These are phyloP conservation scores for Hyphopichia pseudoburtonii DNA, from an alignment of 1,139 yeast genomes.

Conservation along the genomic window DNA sequence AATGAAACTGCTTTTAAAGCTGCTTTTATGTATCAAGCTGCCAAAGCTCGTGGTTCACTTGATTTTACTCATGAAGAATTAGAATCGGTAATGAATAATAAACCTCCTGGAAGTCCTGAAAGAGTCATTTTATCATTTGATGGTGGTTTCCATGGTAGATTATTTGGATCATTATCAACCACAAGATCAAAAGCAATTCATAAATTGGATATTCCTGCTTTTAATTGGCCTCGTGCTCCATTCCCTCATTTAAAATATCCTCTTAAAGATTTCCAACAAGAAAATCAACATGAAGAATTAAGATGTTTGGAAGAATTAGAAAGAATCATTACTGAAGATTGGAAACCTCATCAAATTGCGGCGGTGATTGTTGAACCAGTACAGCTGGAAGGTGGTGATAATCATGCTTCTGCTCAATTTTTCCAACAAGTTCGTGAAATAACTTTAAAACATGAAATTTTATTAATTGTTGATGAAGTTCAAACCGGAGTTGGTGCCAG, in stretches of 20 bases:
- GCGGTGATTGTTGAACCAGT: conserved; percentile 73
- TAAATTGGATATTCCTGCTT: conserved; percentile 73
- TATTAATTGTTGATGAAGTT: conserved; percentile 70
- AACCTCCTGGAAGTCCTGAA: conserved; percentile 67
- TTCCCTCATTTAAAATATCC: conserved; percentile 70
- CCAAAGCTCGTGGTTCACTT: conserved; percentile 53
- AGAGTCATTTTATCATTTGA: conserved; percentile 68
- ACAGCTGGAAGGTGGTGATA: conserved; percentile 78
- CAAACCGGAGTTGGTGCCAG: conserved; percentile 78
- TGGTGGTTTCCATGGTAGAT: conserved; percentile 73
- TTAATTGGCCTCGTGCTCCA: conserved; percentile 76
- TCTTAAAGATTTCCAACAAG: conserved; percentile 49
- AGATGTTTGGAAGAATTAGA: conserved; percentile 61
- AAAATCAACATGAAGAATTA: conserved; percentile 60
- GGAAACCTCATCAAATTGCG: conserved; percentile 53
- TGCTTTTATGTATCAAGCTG: conserved; percentile 72
- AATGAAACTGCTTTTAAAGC: conserved; percentile 78
- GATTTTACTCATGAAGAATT: conserved; percentile 60
- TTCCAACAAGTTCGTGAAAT: conserved; percentile 67
- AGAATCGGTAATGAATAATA: conserved; percentile 61
- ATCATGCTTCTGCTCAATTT: conserved; percentile 60
- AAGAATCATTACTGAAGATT: conserved; percentile 44
- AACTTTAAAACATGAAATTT: conserved; percentile 56
- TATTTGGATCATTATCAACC: conserved; percentile 70
- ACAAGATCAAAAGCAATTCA: conserved; percentile 77